Base-by-base conservation (phyloP, 2,329 filamentous ascomycete genomes). In the Epichloe hybrida region DNA sequence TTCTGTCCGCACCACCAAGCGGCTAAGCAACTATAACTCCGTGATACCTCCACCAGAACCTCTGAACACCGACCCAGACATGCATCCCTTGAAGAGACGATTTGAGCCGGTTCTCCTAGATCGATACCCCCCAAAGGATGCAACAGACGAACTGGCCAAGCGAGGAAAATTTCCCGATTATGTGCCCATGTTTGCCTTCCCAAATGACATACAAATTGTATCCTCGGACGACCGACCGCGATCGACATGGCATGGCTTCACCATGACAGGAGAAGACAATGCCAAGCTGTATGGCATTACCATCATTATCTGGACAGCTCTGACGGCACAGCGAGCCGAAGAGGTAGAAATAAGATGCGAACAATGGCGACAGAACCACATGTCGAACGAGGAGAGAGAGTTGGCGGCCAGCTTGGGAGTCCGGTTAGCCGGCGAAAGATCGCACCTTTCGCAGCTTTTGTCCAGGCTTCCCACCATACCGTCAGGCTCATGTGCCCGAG, bases 211-310 rank as follows among this genome's bases (percentile, higher is more conserved):
- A 59, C 89, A 89, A 56, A 93, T 98, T 49, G 88, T 97, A 9
- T 96, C 93, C 1, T 90, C 90, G 1, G 93, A 98, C 62, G 88
- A 95, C 64, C 79, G 90, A 54, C 93, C 93, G 1, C 79, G 89
- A 54, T 91, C 93, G n/a, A 96, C 90, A 23, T 98, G 93, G 93
- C 93, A 98, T 68, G 93, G 93, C 46, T 98, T 98, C 63, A 90
- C 88, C 55, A 97, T 98, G 93, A 98, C 93, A 2, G 86, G 85
- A 21, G 86, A 87, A 51, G 90, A 97, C 63, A 91, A 88, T 60
- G 86, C 88, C 50, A 95, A 93, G 65, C 75, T 97, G 20, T 91
- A 97, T 62, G 91, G 89, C 36, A 87, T 97, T 52, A 90, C 86
- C 55, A 77, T 96, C 50, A 94, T 89, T 50, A 79, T 97, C 41